Evolutionary conservation across 1,284 basidiomycete species (phyloP).

Genomic region (Pterulicium gracile): DNA sequence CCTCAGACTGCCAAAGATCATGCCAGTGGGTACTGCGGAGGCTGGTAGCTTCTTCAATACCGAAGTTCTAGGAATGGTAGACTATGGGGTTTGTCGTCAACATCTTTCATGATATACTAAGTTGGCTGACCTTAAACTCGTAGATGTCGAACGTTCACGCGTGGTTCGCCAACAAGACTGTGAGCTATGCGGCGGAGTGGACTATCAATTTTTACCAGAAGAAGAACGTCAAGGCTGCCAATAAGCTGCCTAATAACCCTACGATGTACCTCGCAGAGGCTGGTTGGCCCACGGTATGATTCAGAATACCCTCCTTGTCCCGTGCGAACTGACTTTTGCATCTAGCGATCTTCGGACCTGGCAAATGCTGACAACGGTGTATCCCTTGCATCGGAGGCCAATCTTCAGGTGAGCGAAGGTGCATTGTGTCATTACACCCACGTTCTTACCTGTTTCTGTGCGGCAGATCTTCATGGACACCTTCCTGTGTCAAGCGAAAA

Average conservation of each 20-base stretch:
- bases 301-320: too few relatives aligned
- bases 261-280: slow-evolving; percentile 31
- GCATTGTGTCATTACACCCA: background rate
- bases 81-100: slow-evolving; percentile 53
- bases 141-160: slow-evolving; percentile 22
- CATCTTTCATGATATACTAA: slow-evolving; percentile 1
- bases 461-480: slow-evolving; percentile 49
- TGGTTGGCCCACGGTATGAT: slow-evolving; percentile 64
- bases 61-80: slow-evolving; percentile 54
- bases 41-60: slow-evolving; percentile 82
- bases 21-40: slow-evolving; percentile 83
- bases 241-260: slow-evolving; percentile 18
- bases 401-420: slow-evolving; percentile 35
- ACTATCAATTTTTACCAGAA: slow-evolving; percentile 20
- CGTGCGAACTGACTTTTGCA: too few relatives aligned
- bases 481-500: slow-evolving; percentile 65
- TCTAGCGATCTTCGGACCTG: slow-evolving; percentile 11
- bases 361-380: slow-evolving; percentile 35
- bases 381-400: slow-evolving; percentile 40
- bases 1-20: slow-evolving; percentile 39
- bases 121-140: background rate
- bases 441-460: slow-evolving; percentile 5
- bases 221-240: slow-evolving; percentile 17
- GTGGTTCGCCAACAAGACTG: slow-evolving; percentile 12
- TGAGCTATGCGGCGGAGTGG: slow-evolving; percentile 19